A percentile compares a stretch with the other conserved stretches of the same genome.
These are phyloP conservation scores for Panaeolus papilionaceus DNA, from an alignment of 768 basidiomycete genomes.

Conservation along the genomic window DNA sequence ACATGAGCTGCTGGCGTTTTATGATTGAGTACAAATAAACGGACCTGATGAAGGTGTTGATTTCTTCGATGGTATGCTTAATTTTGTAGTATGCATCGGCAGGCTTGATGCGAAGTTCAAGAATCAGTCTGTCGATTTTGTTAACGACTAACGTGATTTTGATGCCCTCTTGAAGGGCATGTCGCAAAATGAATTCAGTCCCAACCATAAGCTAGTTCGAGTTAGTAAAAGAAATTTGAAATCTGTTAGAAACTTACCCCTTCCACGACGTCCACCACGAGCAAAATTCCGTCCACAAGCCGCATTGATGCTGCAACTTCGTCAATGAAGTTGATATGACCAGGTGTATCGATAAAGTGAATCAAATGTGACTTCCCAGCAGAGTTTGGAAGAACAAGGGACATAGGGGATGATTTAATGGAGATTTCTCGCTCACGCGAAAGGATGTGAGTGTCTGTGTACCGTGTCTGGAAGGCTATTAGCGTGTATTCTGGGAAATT, in stretches of 20 bases:
- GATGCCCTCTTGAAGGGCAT: constrained; percentile 87
- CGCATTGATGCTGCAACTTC: constrained; percentile 91
- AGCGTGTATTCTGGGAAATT: constrained; percentile 9
- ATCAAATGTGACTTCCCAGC: constrained; percentile 92
- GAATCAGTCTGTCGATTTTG: constrained; percentile 96
- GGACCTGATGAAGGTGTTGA: constrained; percentile 95
- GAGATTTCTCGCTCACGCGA: constrained; percentile 91
- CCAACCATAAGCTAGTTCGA: constrained; percentile 84
- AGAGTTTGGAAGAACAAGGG: constrained; percentile 84
- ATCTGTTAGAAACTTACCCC: constrained; percentile 65
- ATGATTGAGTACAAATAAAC: constrained; percentile 24
- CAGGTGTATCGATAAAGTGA: constrained; percentile 96
- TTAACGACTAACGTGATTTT: constrained; percentile 94
- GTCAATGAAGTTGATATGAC: constrained; percentile 98
- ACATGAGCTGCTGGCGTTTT: constrained; percentile 16
- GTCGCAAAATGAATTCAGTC: constrained; percentile 86
- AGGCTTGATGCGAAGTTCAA: constrained; percentile 95
- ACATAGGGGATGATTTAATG: constrained; percentile 97
- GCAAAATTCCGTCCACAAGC: constrained; percentile 86
- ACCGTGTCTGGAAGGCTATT: constrained; percentile 68
- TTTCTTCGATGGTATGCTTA: constrained; percentile 98
- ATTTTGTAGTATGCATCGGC: constrained; percentile 98
- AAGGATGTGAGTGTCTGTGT: constrained; percentile 94
- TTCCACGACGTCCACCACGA: constrained; percentile 99
- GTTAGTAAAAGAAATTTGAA: constrained; percentile 4